These are phyloP conservation scores for Helicostylum pulchrum DNA, from an alignment of 192 early-diverging fungal genomes.

Conservation along the genomic window DNA sequence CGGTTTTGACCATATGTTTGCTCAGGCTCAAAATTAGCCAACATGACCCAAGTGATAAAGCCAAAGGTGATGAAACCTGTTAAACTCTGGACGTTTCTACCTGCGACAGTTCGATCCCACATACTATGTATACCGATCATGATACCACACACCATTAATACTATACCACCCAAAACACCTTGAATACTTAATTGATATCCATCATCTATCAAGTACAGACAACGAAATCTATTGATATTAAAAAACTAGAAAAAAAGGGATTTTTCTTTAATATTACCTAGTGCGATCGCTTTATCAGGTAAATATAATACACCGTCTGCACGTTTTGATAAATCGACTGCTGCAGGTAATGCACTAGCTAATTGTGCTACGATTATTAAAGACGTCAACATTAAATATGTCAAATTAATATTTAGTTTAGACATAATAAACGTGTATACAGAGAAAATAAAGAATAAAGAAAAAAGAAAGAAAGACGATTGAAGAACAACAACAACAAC, in stretches of 20 bases:
- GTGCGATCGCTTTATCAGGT: conserved; percentile 9
- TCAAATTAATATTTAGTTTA: no score
- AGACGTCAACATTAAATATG: no score
- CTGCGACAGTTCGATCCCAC: conserved; percentile 13
- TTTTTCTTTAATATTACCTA: neutral
- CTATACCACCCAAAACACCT: conserved; percentile 32
- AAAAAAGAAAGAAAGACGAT: no score
- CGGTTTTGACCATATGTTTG: conserved; percentile 25
- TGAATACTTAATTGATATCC: conserved; percentile 37
- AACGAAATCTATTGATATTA: neutral
- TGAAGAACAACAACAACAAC: no score
- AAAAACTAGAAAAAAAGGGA: neutral
- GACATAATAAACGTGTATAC: no score
- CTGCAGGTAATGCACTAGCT: no score
- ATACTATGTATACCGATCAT: conserved; percentile 32
- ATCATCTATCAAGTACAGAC: conserved; percentile 21
- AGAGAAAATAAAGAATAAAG: no score
- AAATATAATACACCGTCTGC: conserved; percentile 8
- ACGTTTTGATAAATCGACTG: no score
- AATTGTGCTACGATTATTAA: no score
- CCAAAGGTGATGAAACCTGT: conserved; percentile 40
- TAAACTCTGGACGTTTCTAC: conserved; percentile 25
- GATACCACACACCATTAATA: conserved; percentile 31
- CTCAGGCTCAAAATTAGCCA: conserved; percentile 44
- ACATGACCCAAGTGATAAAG: conserved; percentile 36